Percentiles rank a stretch among this genome's conserved stretches.
Conservation (phyloP, 148 eudicot genomes). For the Rhododendron henanense region DNA sequence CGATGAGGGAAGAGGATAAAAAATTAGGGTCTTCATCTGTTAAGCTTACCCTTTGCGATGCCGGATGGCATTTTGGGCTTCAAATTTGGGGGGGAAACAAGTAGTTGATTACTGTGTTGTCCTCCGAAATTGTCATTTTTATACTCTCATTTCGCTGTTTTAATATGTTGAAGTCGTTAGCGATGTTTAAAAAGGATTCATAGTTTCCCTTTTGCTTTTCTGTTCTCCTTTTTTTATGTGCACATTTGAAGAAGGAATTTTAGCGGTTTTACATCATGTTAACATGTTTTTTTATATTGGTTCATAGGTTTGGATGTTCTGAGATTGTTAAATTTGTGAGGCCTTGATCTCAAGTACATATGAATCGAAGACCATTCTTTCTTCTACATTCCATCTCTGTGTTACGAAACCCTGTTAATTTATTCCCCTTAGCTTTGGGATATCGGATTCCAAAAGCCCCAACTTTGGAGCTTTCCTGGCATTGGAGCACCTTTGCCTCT, state of each 20-base stretch:
- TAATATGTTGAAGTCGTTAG: neutral
- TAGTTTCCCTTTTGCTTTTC: neutral
- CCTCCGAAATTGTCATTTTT: neutral
- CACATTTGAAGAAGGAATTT: neutral
- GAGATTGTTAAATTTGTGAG: neutral
- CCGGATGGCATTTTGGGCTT: neutral
- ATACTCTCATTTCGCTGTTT: neutral
- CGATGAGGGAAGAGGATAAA: neutral
- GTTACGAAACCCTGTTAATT: neutral
- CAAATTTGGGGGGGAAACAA: neutral
- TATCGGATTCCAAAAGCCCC: neutral
- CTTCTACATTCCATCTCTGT: neutral
- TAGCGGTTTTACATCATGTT: neutral
- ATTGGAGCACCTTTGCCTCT: conserved; percentile 12
- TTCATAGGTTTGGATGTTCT: neutral
- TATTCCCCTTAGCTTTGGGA: neutral
- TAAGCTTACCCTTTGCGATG: neutral
- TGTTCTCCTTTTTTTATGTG: neutral
- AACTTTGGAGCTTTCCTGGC: neutral
- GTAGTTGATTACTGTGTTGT: neutral
- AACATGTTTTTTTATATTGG: neutral
- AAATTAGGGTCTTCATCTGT: neutral
- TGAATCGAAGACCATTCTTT: neutral
- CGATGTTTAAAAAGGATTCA: neutral
- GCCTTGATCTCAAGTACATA: neutral